A percentile compares a stretch with the other conserved stretches of the same genome.
phyloP scores from a whole-genome alignment of 805 yeast genomes.

The Lachancea mirantina region DNA sequence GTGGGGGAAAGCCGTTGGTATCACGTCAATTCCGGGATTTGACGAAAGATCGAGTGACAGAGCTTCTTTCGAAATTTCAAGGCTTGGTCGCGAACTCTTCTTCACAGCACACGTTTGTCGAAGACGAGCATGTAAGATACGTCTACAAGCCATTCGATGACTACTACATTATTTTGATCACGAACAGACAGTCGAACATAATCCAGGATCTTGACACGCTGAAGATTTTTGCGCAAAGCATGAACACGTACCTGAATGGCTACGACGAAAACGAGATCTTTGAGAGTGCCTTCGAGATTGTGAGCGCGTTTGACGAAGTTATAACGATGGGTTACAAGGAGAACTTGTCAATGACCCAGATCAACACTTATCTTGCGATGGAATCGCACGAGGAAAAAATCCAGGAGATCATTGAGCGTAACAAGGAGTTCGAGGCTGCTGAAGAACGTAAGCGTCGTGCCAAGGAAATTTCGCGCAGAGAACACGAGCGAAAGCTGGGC shows the following conservation, averaged over 20 bases:
- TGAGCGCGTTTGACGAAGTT: conserved; percentile 91
- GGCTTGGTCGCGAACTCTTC: conserved; percentile 58
- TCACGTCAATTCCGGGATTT: conserved; percentile 89
- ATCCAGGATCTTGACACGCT: conserved; percentile 91
- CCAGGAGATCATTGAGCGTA: conserved; percentile 94
- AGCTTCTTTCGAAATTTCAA: conserved; percentile 80
- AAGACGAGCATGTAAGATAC: conserved; percentile 84
- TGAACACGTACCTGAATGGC: conserved; percentile 61
- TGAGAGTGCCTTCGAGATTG: conserved; percentile 77
- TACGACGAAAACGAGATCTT: conserved; percentile 79
- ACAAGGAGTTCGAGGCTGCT: conserved; percentile 93
- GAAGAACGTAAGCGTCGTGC: conserved; percentile 97
- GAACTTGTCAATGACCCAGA: conserved; percentile 71
- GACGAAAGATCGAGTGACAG: conserved; percentile 76
- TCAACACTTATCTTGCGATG: conserved; percentile 88
- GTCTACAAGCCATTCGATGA: conserved; percentile 96
- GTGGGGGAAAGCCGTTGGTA: conserved; percentile 85
- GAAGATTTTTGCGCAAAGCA: conserved; percentile 74
- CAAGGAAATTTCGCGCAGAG: conserved; percentile 77
- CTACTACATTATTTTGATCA: conserved; percentile 80
- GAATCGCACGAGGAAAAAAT: conserved; percentile 98
- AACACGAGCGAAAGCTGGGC: conserved; percentile 36
- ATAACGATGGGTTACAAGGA: conserved; percentile 86
- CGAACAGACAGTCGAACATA: conserved; percentile 86
- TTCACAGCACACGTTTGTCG: conserved; percentile 88